Base-by-base conservation (phyloP, 805 yeast species). In the Kazachstania africana region DNA sequence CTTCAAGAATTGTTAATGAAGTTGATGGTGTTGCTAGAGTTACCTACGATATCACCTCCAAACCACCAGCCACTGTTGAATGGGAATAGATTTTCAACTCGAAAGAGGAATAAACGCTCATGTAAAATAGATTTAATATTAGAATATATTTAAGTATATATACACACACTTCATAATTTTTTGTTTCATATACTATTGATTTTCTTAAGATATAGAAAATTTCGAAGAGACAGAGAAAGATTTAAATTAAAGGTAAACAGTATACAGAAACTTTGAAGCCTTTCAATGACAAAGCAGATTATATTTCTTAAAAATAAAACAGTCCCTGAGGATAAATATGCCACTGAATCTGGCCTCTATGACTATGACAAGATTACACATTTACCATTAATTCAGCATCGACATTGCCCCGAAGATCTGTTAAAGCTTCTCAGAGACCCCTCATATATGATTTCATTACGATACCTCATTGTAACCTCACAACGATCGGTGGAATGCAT, bases 21-120 rank as follows among this genome's bases (percentile, higher is more conserved):
- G 99, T 91, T 39, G 83, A 80, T 46, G 99, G 99, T 57, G 98
- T 91, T 52, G 96, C 98, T 35, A 80, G 99, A 65, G 99, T 91
- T 40, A 91, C 95, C 34, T 91, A 91, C 62, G 99, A 91, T 61
- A 87, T 91, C 59, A 91, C 98, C 38, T 85, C 96, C 38, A 91
- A 91, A 67, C 99, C 99, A 36, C 99, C 99, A 40, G 98, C 99
- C 38, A 91, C 99, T 38, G 98, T 91, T 47, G 99, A 91, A 62
- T 91, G 97, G 98, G 98, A 91, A 66, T 88, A 78, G 51, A 36
- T 35, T 19, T 19, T 19, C 22, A 8, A 10, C 22, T 10, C 10
- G 8, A 8, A 10, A 10, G 22, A 8, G 8, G 22, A 10, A 19
- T 8, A 19, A 19, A 8, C 10, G 10, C 8, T 10, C 10, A 19